Evolutionary conservation across 495 filamentous ascomycete genomes (phyloP).

Genomic region (Astrothelium macrocarpum): DNA sequence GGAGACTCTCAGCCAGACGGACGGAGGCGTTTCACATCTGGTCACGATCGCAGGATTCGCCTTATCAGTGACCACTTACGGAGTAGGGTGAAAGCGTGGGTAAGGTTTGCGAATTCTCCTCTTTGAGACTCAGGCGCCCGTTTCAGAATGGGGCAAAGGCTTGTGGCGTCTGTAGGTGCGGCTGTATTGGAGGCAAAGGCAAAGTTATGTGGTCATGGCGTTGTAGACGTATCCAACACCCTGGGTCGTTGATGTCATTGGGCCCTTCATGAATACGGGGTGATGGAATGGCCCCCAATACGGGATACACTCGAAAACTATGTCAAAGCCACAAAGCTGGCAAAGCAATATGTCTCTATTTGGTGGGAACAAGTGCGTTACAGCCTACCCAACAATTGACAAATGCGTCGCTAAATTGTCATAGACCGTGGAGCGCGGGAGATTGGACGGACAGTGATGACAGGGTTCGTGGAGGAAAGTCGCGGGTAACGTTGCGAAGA

Average conservation of each 20-base stretch:
- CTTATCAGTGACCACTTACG: background rate
- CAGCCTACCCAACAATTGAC: background rate
- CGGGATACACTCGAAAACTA: background rate
- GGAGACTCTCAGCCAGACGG: background rate
- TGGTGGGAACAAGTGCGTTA: conserved; percentile 38
- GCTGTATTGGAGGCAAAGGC: background rate
- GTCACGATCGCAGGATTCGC: background rate
- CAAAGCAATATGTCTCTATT: conserved; percentile 30
- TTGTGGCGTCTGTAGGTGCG: background rate
- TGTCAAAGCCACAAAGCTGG: background rate
- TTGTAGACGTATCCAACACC: background rate
- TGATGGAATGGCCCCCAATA: background rate
- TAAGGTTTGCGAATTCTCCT: background rate
- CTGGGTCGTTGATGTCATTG: conserved; percentile 3
- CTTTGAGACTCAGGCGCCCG: background rate
- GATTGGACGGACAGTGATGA: conserved; percentile 66
- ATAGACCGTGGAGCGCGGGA: conserved; percentile 50
- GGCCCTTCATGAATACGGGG: too few species aligned
- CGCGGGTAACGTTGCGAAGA: conserved; percentile 23
- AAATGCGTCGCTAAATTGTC: conserved; percentile 8
- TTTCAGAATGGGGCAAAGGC: background rate
- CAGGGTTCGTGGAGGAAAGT: conserved; percentile 61
- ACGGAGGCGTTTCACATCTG: background rate
- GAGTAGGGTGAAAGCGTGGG: background rate
- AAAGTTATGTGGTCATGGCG: conserved; percentile 3